These are phyloP conservation scores for Penicillium occitanis DNA, from an alignment of 2,329 filamentous ascomycete species.

Conservation along the genomic window DNA sequence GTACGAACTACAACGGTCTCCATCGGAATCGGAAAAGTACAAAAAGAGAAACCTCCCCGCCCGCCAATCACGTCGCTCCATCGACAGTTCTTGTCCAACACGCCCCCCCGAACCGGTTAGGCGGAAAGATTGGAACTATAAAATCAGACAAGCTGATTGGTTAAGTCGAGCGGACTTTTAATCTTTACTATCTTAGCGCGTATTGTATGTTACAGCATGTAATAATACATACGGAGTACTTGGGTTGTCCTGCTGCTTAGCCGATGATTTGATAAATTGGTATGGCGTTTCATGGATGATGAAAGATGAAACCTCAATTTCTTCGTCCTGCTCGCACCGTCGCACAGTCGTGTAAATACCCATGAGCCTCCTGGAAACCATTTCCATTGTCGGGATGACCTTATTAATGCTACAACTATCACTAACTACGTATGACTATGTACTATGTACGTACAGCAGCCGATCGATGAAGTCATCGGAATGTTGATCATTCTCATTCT, in stretches of 20 bases:
- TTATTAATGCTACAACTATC: not conserved
- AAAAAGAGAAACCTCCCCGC: not conserved
- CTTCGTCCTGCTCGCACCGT: not conserved
- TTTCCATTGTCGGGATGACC: not conserved
- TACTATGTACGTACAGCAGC: not conserved
- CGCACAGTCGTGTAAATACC: not conserved
- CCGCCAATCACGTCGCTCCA: not conserved
- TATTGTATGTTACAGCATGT: not conserved
- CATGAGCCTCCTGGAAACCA: not conserved
- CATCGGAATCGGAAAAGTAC: not conserved
- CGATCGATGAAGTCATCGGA: constrained; percentile 11
- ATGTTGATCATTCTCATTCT: constrained; percentile 9
- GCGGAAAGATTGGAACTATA: not conserved
- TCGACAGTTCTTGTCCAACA: not conserved
- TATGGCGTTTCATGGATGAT: not conserved
- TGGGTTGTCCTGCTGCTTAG: not conserved
- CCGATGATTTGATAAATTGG: not conserved
- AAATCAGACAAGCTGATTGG: not conserved
- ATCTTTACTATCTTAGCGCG: not conserved
- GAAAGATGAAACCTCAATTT: not conserved
- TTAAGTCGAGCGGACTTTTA: not conserved
- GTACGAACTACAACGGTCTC: not conserved
- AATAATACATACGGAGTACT: not conserved
- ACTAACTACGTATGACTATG: not conserved
- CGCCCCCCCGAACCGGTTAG: not conserved